Evolutionary conservation across 345 rosid species (phyloP).

Genomic region (Aurinia saxatilis): DNA sequence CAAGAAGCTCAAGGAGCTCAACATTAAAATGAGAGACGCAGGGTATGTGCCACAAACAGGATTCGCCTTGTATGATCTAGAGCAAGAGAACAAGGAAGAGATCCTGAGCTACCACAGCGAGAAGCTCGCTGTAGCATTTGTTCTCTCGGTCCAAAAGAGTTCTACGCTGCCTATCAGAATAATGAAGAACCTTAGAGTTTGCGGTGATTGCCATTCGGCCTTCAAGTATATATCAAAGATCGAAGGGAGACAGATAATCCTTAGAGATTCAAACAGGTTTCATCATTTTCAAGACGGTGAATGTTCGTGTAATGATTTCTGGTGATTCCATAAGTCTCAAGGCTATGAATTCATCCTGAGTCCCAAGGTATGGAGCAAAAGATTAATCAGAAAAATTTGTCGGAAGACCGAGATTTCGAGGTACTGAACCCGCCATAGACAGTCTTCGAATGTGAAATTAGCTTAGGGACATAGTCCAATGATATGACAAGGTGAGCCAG

Average conservation of each 20-base stretch:
- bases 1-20: slow-evolving; percentile 67
- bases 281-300: slow-evolving; percentile 77
- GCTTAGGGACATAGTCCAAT: no score
- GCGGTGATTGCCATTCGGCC: slow-evolving; percentile 81
- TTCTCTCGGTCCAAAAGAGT: slow-evolving; percentile 44
- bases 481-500: no score
- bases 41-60: slow-evolving; percentile 78
- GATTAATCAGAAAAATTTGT: no score
- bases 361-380: no score
- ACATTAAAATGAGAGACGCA: slow-evolving; percentile 58
- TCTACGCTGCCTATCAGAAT: slow-evolving; percentile 71
- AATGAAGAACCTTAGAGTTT: slow-evolving; percentile 87
- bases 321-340: slow-evolving; percentile 36
- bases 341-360: not conserved
- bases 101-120: slow-evolving; percentile 78
- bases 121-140: slow-evolving; percentile 80
- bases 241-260: slow-evolving; percentile 47
- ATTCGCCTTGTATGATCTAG: slow-evolving; percentile 72
- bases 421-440: no score
- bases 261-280: slow-evolving; percentile 83
- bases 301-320: slow-evolving; percentile 81
- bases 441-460: no score
- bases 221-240: slow-evolving; percentile 77
- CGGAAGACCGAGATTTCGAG: no score
- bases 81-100: slow-evolving; percentile 81